Base-by-base conservation (phyloP, 2,329 filamentous ascomycete genomes). In the Cladosporium colombiae region DNA sequence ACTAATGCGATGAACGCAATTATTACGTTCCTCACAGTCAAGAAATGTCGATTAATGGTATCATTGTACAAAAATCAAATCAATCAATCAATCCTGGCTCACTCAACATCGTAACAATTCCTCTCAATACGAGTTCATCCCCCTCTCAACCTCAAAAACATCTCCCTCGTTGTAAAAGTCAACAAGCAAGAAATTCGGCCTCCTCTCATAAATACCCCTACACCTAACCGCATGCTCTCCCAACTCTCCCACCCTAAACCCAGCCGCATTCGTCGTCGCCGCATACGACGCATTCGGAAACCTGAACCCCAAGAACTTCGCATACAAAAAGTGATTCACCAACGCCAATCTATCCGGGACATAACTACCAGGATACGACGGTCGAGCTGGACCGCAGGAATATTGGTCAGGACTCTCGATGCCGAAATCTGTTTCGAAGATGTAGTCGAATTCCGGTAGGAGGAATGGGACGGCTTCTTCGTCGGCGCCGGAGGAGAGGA, bases 341-440 rank as follows among this genome's bases (percentile, higher is more conserved):
- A 65, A 82, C 75, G 21, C 82, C 74, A 67, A 79, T 79, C 77
- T 82, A 79, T 11, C 79, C 75, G 27, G 77, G 78, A 5, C 74
- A 72, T 11, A 77, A 70, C 73, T 76, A 50, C 73, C 76, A 21
- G 74, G 62, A 25, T 27, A 72, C 81, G 76, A 69, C 78, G 79
- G 62, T 69, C 79, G 71, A 73, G 73, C 13, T 68, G 72, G 71
- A 78, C 80, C n/a, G 73, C 73, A 74, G 49, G 50, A 31, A 74
- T 64, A 71, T 79, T 79, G 25, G 75, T 81, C 52, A 2, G 70
- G 71, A 16, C 33, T 40, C n/a, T 73, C 70, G 55, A 73, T 73
- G 23, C 75, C 76, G 67, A 78, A 82, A 18, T 78, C 75, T 1
- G 80, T 83, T 66, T 82, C 81, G 69, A 82, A 83, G 69, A 79